Conservation (phyloP, 495 filamentous ascomycete genomes). For the Talaromyces trachyspermus region DNA sequence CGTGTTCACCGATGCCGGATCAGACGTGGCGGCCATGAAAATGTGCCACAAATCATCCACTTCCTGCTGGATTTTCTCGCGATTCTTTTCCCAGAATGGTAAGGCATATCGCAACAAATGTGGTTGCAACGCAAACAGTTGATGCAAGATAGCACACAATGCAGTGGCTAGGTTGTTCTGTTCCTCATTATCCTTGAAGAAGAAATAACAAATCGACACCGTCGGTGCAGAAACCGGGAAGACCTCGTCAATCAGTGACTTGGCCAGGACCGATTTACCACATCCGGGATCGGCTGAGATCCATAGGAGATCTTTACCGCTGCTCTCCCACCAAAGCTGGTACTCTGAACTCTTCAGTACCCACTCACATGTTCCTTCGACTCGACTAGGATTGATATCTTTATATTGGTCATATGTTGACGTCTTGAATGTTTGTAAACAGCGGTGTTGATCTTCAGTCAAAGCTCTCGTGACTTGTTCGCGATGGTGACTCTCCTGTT, state of each 20-base stretch:
- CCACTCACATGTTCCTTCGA: slow-evolving; percentile 30
- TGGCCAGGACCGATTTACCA: slow-evolving; percentile 34
- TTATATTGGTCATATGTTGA: slow-evolving; percentile 21
- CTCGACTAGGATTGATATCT: slow-evolving; percentile 19
- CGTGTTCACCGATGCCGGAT: slow-evolving; percentile 15
- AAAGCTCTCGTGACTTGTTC: slow-evolving; percentile 9
- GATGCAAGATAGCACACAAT: slow-evolving; percentile 27
- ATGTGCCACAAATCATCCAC: slow-evolving; percentile 21
- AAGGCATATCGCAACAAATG: slow-evolving; percentile 18
- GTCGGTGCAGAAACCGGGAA: slow-evolving; percentile 7
- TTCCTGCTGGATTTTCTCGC: slow-evolving; percentile 10
- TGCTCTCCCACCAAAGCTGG: slow-evolving; percentile 13
- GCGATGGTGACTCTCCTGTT: slow-evolving; percentile 13
- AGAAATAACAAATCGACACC: slow-evolving; percentile 23
- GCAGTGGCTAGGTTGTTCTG: slow-evolving; percentile 19
- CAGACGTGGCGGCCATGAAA: slow-evolving; percentile 12
- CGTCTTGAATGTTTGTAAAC: slow-evolving; percentile 21
- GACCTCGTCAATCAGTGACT: slow-evolving; percentile 23
- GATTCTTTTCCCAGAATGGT: slow-evolving; percentile 10
- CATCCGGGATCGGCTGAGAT: slow-evolving; percentile 37
- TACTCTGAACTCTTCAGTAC: slow-evolving; percentile 19
- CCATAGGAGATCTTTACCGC: slow-evolving; percentile 18
- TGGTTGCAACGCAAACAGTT: slow-evolving; percentile 18
- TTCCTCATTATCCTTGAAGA: slow-evolving; percentile 24
- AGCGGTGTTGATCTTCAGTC: slow-evolving; percentile 18